Evolutionary conservation across 768 basidiomycete genomes (phyloP), one percentile per base, ranked within the genome.

Genomic region (Trametes gibbosa): DNA sequence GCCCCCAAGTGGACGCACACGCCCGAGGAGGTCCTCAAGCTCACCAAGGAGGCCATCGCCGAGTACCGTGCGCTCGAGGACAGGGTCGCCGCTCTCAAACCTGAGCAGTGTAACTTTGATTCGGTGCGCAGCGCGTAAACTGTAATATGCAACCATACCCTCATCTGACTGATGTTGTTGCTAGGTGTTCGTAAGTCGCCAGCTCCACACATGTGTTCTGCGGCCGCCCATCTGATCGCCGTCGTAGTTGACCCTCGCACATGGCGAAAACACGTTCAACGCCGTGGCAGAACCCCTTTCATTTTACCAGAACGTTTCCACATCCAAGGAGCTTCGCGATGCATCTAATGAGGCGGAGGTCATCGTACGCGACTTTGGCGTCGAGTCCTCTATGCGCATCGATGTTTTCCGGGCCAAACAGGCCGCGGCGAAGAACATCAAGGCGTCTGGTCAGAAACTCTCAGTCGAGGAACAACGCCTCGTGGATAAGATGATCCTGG

Each of bases 291-390:
- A 89, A 60, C 87, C 87, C 0, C 77, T 91, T 19, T 73, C 78
- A 0, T 95, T 95, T 73, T 89, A 92, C 68, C 88, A 92, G 70
- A 89, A 92, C 64, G 90, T 94, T 25, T 88, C 90, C 25, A 76
- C 84, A 1, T 76, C 79, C 55, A 86, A 91, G 69, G 83, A 80
- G 42, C 80, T 95, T n/a, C 83, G 92, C 1, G 92, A 94, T 68
- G 89, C 90, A 0, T 86, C 89, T 4, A 90, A 84, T 55, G 81
- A 81, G 40, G 86, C 87, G 2, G 89, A 93, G 69, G 79, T 82
- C n/a, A 75, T 83, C 32, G 74, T 85, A 17, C 84, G 87, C 55
- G 84, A 91, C 63, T 92, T 83, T 63, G 76, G 76, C 24, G 89
- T 93, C 53, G 89, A 94, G 67, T 77, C 82, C 0, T 86, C 85